Base-by-base conservation (phyloP, 106 monocot genomes). In the Xerophyta viscosa region DNA sequence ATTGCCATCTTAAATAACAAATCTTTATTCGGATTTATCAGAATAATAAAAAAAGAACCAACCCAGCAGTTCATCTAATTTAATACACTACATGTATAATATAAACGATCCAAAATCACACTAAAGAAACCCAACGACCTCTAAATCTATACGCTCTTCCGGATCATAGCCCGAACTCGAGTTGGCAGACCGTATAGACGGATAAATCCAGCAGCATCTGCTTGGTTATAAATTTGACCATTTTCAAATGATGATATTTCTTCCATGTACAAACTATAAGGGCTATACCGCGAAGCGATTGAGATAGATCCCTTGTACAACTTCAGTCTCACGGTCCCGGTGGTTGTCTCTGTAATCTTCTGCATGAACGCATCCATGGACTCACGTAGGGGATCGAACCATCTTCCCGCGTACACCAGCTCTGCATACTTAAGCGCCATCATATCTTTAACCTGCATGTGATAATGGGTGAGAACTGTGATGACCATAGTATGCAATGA, bases 171-270 rank as follows among this genome's bases (percentile, higher is more conserved):
- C 21, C 84, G 48, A 4, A 85, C 79, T 50, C 76, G 54, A 11
- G 68, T 76, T 0, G 84, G 84, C 14, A 85, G 65, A 8, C 84
- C 96, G 64, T 82, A 98, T 5, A 98, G 79, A 33, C 85, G 69
- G 48, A 98, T 98, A 50, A 96, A 96, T 25, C 96, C 96, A 0
- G 81, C 89, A 17, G 96, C 96, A 69, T 96, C 96, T 28, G 73
- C 96, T 60, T 96, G 96, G 45, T 96, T 82, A 31, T 96, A 96
- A 41, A 96, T 89, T 24, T 58, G 24, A 0, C 88, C 96, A 0
- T 67, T 98, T 71, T 98, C 96, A 52, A 98, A 98, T 0, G 96
- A 89, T 2, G 96, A 85, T 24, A 98, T 98, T 30, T 98, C 96
- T 47, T 79, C 79, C 71, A 81, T 76, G 66, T 89, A 89, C 56